Evolutionary conservation across 371 early-diverging fungal genomes (phyloP).

Genomic region (Mortierella sp.): DNA sequence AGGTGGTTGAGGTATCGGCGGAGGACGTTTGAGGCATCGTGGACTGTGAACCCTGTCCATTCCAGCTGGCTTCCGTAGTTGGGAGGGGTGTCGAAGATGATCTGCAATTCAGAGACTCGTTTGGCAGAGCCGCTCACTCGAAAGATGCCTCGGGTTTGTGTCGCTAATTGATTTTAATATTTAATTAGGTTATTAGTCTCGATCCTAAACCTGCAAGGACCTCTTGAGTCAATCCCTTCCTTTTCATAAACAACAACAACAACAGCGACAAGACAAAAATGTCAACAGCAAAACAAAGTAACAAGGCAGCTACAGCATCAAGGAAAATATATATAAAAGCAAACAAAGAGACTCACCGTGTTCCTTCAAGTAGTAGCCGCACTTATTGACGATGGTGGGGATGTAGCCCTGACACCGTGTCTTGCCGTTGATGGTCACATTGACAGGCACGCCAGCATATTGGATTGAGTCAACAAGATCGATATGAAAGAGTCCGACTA

Average conservation of each 20-base stretch:
- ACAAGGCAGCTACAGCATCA: background rate
- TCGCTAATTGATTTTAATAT: constrained; percentile 50
- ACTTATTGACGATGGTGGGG: constrained; percentile 69
- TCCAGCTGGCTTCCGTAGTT: constrained; percentile 66
- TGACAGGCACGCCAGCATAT: constrained; percentile 51
- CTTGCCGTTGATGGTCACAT: constrained; percentile 40
- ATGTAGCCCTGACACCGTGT: constrained; percentile 62
- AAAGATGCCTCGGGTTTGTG: constrained; percentile 66
- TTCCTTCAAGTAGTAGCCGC: constrained; percentile 69
- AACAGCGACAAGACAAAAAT: background rate
- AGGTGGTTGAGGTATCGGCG: constrained; percentile 74
- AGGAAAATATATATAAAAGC: background rate
- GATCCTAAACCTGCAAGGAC: background rate
- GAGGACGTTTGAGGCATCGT: constrained; percentile 77
- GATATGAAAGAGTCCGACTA: constrained; percentile 48
- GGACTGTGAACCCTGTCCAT: constrained; percentile 71
- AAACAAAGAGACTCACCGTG: constrained; percentile 58
- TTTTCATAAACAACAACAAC: too few species aligned
- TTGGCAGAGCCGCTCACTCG: constrained; percentile 76
- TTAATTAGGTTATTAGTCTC: constrained; percentile 29
- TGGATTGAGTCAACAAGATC: constrained; percentile 57
- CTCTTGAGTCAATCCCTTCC: background rate
- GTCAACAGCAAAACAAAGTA: background rate
- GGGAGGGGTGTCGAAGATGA: constrained; percentile 68
- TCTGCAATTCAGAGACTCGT: constrained; percentile 68